These are phyloP conservation scores for Aspergillus hortae DNA, from an alignment of 2,329 filamentous ascomycete species.

Conservation along the genomic window DNA sequence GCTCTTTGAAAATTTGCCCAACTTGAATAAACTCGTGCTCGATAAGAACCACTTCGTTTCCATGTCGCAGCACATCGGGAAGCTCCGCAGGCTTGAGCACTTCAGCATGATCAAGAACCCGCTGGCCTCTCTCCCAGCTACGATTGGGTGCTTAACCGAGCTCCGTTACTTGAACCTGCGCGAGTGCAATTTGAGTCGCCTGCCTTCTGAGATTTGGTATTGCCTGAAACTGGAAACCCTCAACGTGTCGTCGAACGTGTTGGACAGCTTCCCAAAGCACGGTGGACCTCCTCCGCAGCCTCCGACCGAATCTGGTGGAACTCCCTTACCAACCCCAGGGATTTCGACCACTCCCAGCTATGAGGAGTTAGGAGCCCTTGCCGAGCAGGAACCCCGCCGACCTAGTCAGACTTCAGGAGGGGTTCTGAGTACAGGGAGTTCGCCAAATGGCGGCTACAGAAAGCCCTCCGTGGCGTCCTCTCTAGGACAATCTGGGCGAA, in stretches of 20 bases:
- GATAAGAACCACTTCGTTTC: constrained; percentile 97
- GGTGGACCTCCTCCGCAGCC: constrained; percentile 62
- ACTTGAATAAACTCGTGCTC: constrained; percentile 80
- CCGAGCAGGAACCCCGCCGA: constrained; percentile 63
- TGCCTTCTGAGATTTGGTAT: constrained; percentile 96
- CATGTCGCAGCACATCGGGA: constrained; percentile 79
- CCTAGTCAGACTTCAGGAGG: constrained; percentile 82
- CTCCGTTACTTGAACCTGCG: constrained; percentile 82
- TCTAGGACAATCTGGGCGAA: constrained; percentile 73
- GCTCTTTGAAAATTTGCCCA: constrained; percentile 81
- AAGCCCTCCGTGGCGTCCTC: constrained; percentile 84
- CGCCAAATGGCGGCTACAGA: constrained; percentile 57
- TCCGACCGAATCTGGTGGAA: constrained; percentile 47
- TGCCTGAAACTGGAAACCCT: constrained; percentile 84
- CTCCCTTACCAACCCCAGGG: constrained; percentile 45
- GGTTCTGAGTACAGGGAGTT: constrained; percentile 70
- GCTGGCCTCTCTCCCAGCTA: constrained; percentile 74
- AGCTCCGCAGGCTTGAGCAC: constrained; percentile 76
- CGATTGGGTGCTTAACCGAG: constrained; percentile 84
- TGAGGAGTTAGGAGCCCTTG: constrained; percentile 69
- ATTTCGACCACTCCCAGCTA: constrained; percentile 65
- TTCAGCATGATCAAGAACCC: constrained; percentile 93
- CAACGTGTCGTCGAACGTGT: constrained; percentile 91
- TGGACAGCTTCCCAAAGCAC: constrained; percentile 87
- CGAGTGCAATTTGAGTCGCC: constrained; percentile 85